Evolutionary conservation across 2,329 filamentous ascomycete species (phyloP).

Genomic region (Diaporthe citri): DNA sequence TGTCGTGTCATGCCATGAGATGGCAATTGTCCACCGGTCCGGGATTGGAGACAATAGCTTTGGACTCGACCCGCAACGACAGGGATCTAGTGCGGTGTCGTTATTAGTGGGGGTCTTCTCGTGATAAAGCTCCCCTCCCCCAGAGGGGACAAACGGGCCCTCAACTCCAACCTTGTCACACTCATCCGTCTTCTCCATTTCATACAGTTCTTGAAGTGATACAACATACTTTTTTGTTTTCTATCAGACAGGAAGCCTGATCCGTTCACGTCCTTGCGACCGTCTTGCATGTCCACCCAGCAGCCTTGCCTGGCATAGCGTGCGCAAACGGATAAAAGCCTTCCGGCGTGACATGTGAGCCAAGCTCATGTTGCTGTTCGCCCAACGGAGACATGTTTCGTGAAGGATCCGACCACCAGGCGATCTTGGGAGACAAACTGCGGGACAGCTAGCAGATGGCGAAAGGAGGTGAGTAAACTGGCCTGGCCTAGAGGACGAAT

Average conservation of each 20-base stretch:
- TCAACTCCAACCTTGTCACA: constrained; percentile 1
- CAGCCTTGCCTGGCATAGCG: neutral
- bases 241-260: neutral
- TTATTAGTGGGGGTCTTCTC: constrained; percentile 23
- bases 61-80: neutral
- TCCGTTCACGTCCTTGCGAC: neutral
- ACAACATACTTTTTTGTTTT: neutral
- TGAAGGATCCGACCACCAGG: neutral
- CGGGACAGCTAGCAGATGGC: constrained; percentile 9
- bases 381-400: constrained; percentile 10
- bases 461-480: neutral
- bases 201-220: neutral
- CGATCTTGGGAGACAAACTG: constrained; percentile 18
- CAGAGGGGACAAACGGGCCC: neutral
- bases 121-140: constrained; percentile 30
- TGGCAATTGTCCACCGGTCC: neutral
- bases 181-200: neutral
- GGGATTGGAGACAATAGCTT: neutral
- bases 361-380: constrained; percentile 3
- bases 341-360: neutral
- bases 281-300: neutral
- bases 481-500: neutral
- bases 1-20: neutral
- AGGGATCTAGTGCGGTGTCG: neutral
- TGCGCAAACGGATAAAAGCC: neutral